Conservation (phyloP, 2,329 filamentous ascomycete species). For the Sclerotinia spermophila region DNA sequence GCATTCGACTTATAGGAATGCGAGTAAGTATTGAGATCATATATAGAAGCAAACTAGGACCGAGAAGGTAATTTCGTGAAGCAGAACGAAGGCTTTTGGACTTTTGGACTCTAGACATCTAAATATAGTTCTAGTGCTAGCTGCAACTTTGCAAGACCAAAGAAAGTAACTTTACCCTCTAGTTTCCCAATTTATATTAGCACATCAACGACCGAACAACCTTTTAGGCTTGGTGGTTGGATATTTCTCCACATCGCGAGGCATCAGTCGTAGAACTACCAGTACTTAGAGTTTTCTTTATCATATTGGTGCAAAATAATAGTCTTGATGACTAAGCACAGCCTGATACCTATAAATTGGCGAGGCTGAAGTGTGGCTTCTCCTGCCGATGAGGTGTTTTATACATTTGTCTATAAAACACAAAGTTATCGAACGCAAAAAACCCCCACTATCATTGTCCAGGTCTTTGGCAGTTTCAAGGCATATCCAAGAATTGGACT, state of each 20-base stretch:
- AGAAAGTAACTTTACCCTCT: neutral
- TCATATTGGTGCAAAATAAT: neutral
- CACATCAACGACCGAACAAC: neutral
- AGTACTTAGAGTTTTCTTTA: neutral
- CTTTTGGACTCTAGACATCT: too few relatives aligned
- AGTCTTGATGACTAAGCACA: slow-evolving; percentile 3
- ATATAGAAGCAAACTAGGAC: neutral
- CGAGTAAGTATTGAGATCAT: neutral
- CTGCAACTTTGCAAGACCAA: slow-evolving; percentile 1
- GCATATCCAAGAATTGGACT: neutral
- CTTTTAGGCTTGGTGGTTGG: neutral
- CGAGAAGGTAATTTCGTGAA: neutral
- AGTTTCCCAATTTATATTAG: neutral
- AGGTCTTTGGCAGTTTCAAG: neutral
- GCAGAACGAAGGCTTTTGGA: neutral
- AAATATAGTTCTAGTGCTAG: too few relatives aligned
- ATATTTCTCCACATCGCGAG: neutral
- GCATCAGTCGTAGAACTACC: too few relatives aligned
- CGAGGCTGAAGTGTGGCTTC: slow-evolving; percentile 16
- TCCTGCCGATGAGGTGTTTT: slow-evolving; percentile 15
- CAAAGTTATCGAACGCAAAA: slow-evolving; percentile 1
- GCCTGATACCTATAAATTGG: neutral
- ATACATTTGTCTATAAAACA: neutral
- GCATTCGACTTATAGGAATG: neutral
- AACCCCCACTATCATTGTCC: neutral